These are phyloP conservation scores for Tetrapisispora taiwanensis DNA, from an alignment of 805 yeast genomes.

Conservation along the genomic window DNA sequence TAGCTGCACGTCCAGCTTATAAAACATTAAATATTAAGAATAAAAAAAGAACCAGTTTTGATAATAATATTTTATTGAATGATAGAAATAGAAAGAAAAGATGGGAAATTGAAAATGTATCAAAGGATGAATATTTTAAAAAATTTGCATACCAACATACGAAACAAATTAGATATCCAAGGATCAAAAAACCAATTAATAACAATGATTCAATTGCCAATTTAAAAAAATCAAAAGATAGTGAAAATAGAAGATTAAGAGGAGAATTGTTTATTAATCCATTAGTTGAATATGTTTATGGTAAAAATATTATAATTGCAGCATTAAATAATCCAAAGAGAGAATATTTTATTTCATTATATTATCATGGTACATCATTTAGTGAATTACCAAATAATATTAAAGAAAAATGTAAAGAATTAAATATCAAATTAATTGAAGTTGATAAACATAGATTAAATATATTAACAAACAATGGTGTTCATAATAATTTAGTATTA, in stretches of 20 bases:
- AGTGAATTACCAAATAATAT: conserved; percentile 32
- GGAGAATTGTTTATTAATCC: conserved; percentile 30
- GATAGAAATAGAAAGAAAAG: conserved; percentile 38
- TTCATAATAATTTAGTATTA: conserved; percentile 72
- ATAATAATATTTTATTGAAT: conserved; percentile 28
- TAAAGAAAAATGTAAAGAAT: conserved; percentile 35
- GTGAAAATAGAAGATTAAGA: conserved; percentile 2
- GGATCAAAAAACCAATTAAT: not conserved
- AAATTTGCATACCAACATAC: conserved; percentile 64
- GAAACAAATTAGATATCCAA: conserved; percentile 21
- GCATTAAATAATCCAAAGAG: conserved; percentile 53
- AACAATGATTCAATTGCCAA: not conserved
- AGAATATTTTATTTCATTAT: conserved; percentile 40
- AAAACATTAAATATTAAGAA: not conserved
- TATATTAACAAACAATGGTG: conserved; percentile 51
- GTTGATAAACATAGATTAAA: conserved; percentile 43
- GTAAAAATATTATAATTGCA: conserved; percentile 64
- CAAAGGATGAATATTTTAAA: conserved; percentile 52
- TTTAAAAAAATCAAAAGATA: not conserved
- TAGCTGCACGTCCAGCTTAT: not conserved
- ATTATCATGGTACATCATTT: conserved; percentile 33
- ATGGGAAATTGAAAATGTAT: conserved; percentile 55
- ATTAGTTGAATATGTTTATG: conserved; percentile 59
- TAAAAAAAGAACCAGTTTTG: not conserved
- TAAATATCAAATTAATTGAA: conserved; percentile 14